Conservation (phyloP, 345 rosid species). For the Arabidopsis arenosa region DNA sequence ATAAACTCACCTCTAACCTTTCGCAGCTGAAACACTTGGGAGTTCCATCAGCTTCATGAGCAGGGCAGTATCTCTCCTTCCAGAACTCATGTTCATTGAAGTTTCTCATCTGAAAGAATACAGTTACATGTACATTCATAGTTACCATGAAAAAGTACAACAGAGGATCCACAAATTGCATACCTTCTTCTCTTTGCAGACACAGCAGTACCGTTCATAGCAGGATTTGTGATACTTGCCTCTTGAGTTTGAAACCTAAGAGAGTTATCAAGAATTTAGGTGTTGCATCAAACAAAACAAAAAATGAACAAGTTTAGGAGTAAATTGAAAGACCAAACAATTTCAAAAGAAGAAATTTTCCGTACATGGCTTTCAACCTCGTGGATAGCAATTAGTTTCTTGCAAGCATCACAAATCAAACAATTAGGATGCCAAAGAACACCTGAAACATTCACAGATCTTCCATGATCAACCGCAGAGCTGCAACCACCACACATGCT, state of each 20-base stretch:
- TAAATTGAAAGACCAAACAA: neutral
- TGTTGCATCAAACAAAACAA: neutral
- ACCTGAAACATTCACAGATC: slow-evolving; percentile 72
- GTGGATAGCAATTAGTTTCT: slow-evolving; percentile 62
- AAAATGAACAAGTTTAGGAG: neutral
- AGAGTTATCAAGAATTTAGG: neutral
- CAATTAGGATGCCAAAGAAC: slow-evolving; percentile 75
- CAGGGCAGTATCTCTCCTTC: slow-evolving; percentile 71
- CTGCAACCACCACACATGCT: slow-evolving; percentile 80
- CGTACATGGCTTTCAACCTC: slow-evolving; percentile 52
- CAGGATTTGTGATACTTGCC: slow-evolving; percentile 41
- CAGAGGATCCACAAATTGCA: neutral
- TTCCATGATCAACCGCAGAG: slow-evolving; percentile 58
- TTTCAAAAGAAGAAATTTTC: neutral
- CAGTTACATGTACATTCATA: slow-evolving; percentile 39
- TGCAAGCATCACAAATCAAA: slow-evolving; percentile 65
- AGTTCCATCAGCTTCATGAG: slow-evolving; percentile 76
- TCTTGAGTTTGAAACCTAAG: slow-evolving; percentile 44
- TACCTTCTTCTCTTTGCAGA: slow-evolving; percentile 39
- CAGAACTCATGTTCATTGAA: slow-evolving; percentile 55
- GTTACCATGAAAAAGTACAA: neutral
- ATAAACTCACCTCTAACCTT: slow-evolving; percentile 32
- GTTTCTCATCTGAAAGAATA: slow-evolving; percentile 56
- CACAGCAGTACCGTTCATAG: slow-evolving; percentile 29
- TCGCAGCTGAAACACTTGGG: slow-evolving; percentile 59